Evolutionary conservation across 805 yeast genomes (phyloP), one percentile per base, ranked within the genome.

Genomic region (Lipomyces mesembrius): DNA sequence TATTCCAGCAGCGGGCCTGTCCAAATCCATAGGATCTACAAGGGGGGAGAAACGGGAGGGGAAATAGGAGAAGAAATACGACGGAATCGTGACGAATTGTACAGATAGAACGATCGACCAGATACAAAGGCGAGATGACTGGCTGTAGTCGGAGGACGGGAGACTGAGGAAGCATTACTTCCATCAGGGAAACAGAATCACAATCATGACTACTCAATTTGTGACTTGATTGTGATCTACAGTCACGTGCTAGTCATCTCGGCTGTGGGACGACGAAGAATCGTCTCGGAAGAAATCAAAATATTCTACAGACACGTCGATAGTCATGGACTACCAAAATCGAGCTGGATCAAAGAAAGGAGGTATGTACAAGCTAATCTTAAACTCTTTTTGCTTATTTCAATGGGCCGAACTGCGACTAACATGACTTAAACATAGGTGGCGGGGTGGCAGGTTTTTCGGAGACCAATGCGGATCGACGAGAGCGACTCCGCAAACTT

Each of bases 321-420:
- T n/a, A 52, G 56, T 12, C 17, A 92, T 92, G 98, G 97, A 92
- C 77, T 91, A 91, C 75, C 93, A 91, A 69, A 90, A 90, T 72
- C 79, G 97, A 74, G 96, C 90, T 2, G 97, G 97, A 57, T 89
- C 96, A 6, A 92, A 92, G 78, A 87, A 91, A 76, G 97, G 97
- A 46, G 75, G 77, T 65, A 64, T 34, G 75, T 64, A 34, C n/a
- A 17, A 7, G 22, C 35, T 57, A 34, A n/a, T 57, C 17, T 17
- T 1, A 39, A 5, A 57, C 20, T 25, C 11, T 57, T 8, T 25
- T 5, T 4, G 17, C 25, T 27, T 12, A 25, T 52, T 22, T 52
- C 53, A 22, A 22, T 25, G 2, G 14, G n/a, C 37, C n/a, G 14
- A 61, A 20, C 8, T 56, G 37, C 6, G 27, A 46, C 17, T 53